These are phyloP conservation scores for Apiotrichum mycotoxinovorans DNA, from an alignment of 1,284 basidiomycete species.

Conservation along the genomic window DNA sequence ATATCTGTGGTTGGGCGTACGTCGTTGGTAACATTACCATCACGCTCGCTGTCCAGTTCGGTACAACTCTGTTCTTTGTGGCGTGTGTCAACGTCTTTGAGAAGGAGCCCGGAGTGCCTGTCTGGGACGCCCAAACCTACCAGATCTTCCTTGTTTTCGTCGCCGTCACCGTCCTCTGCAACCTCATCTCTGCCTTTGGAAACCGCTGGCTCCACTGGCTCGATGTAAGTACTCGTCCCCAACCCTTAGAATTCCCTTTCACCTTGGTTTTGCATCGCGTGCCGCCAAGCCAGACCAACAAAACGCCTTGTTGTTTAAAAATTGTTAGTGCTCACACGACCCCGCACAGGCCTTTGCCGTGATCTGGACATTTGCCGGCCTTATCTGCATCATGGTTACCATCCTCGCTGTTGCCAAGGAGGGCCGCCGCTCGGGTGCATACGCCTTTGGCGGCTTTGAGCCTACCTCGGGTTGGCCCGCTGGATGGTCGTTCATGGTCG, in stretches of 20 bases:
- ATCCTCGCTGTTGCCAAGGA: slow-evolving; percentile 44
- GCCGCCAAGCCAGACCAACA: too few relatives aligned
- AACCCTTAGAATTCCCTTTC: neutral
- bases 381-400: slow-evolving; percentile 26
- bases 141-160: slow-evolving; percentile 20
- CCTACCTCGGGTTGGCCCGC: slow-evolving; percentile 16
- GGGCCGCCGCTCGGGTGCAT: slow-evolving; percentile 35
- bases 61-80: slow-evolving; percentile 31
- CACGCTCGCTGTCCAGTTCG: slow-evolving; percentile 51
- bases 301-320: too few relatives aligned
- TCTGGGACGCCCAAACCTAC: slow-evolving; percentile 20
- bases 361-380: slow-evolving; percentile 28
- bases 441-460: slow-evolving; percentile 28
- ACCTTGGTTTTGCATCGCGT: too few relatives aligned
- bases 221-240: slow-evolving; percentile 25
- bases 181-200: slow-evolving; percentile 29
- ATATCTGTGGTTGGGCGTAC: slow-evolving; percentile 52
- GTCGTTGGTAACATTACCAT: slow-evolving; percentile 52
- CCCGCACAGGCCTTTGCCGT: slow-evolving; percentile 30
- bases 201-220: slow-evolving; percentile 39
- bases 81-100: slow-evolving; percentile 28
- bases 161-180: slow-evolving; percentile 18
- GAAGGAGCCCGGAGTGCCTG: slow-evolving; percentile 13
- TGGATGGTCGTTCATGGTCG: slow-evolving; percentile 29
- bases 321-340: neutral